These are phyloP conservation scores for Linum trigynum DNA, from an alignment of 345 rosid genomes.

Conservation along the genomic window DNA sequence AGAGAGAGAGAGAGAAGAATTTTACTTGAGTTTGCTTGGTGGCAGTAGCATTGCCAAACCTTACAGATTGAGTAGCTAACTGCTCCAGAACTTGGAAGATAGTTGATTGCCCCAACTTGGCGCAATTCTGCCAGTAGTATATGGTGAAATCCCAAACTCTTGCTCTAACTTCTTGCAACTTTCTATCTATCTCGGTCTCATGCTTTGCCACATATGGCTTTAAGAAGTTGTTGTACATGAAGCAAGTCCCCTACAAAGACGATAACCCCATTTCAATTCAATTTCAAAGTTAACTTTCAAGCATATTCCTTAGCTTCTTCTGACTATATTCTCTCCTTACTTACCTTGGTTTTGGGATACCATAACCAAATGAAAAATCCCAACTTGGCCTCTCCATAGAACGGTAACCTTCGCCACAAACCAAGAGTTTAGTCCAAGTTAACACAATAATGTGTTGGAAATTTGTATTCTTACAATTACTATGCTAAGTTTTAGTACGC, in stretches of 20 bases:
- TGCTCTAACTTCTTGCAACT: slow-evolving; percentile 49
- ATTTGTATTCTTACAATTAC: not conserved
- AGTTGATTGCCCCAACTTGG: slow-evolving; percentile 39
- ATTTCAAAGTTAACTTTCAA: not conserved
- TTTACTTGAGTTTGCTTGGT: slow-evolving; percentile 48
- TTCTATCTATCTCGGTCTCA: slow-evolving; percentile 65
- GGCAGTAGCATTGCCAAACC: slow-evolving; percentile 15
- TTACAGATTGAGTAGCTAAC: slow-evolving; percentile 46
- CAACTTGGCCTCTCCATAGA: not conserved
- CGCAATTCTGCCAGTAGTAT: slow-evolving; percentile 51
- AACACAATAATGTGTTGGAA: not conserved
- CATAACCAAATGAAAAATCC: not conserved
- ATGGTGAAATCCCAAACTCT: slow-evolving; percentile 65
- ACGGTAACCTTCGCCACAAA: not conserved
- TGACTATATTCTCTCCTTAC: not conserved
- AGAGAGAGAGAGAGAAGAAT: no score
- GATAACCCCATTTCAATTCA: not conserved
- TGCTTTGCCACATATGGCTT: slow-evolving; percentile 49
- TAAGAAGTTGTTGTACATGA: slow-evolving; percentile 47
- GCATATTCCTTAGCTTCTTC: not conserved
- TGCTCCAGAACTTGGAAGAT: slow-evolving; percentile 48
- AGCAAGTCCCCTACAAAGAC: slow-evolving; percentile 47
- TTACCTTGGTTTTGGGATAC: slow-evolving; percentile 10
- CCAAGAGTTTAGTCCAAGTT: not conserved
- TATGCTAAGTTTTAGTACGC: not conserved